Evolutionary conservation across 345 rosid species (phyloP).

Genomic region (Reutealis trisperma): DNA sequence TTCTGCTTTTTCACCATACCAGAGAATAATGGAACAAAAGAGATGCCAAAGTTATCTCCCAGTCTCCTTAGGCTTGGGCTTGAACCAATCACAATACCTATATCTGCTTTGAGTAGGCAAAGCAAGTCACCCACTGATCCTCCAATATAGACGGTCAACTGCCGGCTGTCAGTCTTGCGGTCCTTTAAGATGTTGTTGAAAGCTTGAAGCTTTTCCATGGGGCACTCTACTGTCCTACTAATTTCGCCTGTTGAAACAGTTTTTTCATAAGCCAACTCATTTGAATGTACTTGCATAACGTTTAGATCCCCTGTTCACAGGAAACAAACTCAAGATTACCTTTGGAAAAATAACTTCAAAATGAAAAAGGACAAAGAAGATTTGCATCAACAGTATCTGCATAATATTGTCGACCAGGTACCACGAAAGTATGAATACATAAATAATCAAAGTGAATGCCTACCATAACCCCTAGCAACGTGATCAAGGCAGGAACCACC

Average conservation of each 20-base stretch:
- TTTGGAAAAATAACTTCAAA: background rate
- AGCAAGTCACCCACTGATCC: slow-evolving; percentile 20
- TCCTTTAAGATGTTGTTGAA: background rate
- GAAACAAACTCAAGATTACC: background rate
- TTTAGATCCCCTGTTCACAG: slow-evolving; percentile 8
- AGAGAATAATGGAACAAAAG: slow-evolving; percentile 18
- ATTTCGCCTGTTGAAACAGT: slow-evolving; percentile 21
- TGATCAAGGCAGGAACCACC: background rate
- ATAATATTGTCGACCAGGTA: background rate
- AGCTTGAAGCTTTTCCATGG: slow-evolving; percentile 9
- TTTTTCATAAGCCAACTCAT: slow-evolving; percentile 17
- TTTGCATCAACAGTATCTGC: background rate
- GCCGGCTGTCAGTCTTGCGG: background rate
- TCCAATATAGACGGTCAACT: slow-evolving; percentile 18
- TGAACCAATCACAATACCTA: slow-evolving; percentile 24
- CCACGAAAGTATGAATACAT: too few species aligned
- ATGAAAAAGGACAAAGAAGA: background rate
- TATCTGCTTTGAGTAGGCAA: slow-evolving; percentile 24
- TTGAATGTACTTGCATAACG: slow-evolving; percentile 21
- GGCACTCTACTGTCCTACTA: slow-evolving; percentile 7
- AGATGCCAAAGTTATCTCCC: slow-evolving; percentile 20
- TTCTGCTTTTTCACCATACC: slow-evolving; percentile 18
- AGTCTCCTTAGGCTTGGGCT: slow-evolving; percentile 14
- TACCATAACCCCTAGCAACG: background rate
- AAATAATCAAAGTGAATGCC: background rate